These are phyloP conservation scores for Dioscorea zingiberensis DNA, from an alignment of 106 monocot species.

Conservation along the genomic window DNA sequence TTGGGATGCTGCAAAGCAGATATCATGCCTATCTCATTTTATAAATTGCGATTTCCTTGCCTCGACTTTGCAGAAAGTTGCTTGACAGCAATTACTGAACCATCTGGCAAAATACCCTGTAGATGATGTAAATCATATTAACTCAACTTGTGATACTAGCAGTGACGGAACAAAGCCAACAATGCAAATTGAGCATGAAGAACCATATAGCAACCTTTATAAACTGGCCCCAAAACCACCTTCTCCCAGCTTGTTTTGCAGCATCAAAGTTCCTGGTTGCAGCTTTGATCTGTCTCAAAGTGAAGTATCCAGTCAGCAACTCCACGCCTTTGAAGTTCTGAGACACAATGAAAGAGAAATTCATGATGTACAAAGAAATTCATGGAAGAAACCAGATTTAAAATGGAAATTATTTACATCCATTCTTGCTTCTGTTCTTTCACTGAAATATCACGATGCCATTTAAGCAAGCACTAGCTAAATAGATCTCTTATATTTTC, in stretches of 20 bases:
- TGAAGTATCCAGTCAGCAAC: constrained; percentile 22
- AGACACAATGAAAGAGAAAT: not conserved
- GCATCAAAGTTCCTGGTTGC: constrained; percentile 33
- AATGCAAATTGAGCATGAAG: not conserved
- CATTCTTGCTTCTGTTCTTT: no score
- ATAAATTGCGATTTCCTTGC: constrained; percentile 19
- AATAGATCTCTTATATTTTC: no score
- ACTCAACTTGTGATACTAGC: no score
- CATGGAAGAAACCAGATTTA: no score
- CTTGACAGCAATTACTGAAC: constrained; percentile 11
- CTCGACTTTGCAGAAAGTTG: constrained; percentile 15
- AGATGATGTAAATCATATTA: no score
- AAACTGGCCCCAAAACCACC: constrained; percentile 46
- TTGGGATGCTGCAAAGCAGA: constrained; percentile 23
- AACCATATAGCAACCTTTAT: constrained; percentile 16
- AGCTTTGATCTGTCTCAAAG: constrained; percentile 23
- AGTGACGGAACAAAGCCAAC: no score
- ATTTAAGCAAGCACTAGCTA: no score
- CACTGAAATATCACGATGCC: no score
- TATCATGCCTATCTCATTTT: constrained; percentile 23
- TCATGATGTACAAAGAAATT: no score
- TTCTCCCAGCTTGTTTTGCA: constrained; percentile 37
- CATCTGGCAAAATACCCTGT: constrained; percentile 20
- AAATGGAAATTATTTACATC: no score
- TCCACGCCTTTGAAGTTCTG: constrained; percentile 10